Conservation (phyloP, 257 asterid species). For the Nicotiana obtusifolia region DNA sequence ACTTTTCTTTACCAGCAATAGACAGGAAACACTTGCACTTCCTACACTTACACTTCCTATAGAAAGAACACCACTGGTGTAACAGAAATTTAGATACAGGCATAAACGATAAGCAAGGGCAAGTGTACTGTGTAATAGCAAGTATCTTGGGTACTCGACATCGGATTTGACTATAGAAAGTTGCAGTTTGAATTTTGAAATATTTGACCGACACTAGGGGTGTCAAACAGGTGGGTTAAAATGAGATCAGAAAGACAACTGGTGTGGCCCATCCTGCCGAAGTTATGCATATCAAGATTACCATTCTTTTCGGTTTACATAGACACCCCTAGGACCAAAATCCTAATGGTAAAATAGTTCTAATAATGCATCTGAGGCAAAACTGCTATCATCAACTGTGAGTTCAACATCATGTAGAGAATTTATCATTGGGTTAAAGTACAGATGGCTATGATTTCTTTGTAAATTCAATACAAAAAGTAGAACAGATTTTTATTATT, state of each 20-base stretch:
- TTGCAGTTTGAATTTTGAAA: not conserved
- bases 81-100: not conserved
- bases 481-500: not conserved
- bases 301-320: not conserved
- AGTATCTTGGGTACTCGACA: not conserved
- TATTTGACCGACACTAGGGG: not conserved
- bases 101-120: not conserved
- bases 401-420: not conserved
- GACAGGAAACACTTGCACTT: not conserved
- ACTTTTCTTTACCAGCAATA: not conserved
- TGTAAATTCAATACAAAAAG: not conserved
- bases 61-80: not conserved
- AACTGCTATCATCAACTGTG: not conserved
- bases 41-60: not conserved
- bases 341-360: not conserved
- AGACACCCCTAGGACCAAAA: not conserved
- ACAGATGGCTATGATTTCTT: not conserved
- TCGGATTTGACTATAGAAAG: not conserved
- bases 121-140: not conserved
- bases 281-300: not conserved
- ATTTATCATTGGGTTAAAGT: not conserved
- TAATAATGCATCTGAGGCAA: constrained; percentile 4
- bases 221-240: not conserved
- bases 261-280: not conserved
- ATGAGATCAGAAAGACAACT: constrained; percentile 3